Evolutionary conservation across 768 basidiomycete species (phyloP).

Genomic region (Lactarius hatsudake): DNA sequence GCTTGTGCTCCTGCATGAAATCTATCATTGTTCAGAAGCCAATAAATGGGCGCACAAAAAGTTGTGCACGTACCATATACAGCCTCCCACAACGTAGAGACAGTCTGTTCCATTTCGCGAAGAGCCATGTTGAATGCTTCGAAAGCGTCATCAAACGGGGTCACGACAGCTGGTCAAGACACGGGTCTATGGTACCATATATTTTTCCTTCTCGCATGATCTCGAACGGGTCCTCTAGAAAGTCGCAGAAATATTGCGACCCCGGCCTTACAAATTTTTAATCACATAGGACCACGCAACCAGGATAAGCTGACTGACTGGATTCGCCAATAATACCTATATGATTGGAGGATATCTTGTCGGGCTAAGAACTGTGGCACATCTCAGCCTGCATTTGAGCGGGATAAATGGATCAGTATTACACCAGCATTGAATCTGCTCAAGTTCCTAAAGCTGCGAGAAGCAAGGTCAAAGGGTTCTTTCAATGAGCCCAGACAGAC

Average conservation of each 20-base stretch:
- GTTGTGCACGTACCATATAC: constrained; percentile 49
- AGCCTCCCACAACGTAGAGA: constrained; percentile 66
- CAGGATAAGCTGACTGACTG: constrained; percentile 36
- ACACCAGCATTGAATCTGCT: constrained; percentile 91
- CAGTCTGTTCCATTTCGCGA: constrained; percentile 70
- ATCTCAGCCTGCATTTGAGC: not conserved
- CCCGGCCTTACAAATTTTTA: constrained; percentile 39
- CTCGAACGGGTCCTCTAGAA: constrained; percentile 52
- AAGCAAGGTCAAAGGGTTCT: not conserved
- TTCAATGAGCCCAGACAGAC: not conserved
- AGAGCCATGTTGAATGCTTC: constrained; percentile 66
- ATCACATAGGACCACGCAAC: not conserved
- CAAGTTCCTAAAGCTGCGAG: constrained; percentile 79
- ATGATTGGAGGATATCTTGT: constrained; percentile 39
- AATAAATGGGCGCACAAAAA: not conserved
- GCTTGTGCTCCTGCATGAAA: not conserved
- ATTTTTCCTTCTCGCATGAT: constrained; percentile 54
- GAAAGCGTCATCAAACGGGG: constrained; percentile 25
- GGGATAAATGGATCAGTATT: constrained; percentile 29
- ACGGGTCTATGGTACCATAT: constrained; percentile 40
- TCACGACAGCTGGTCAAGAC: not conserved
- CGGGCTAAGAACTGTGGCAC: constrained; percentile 48
- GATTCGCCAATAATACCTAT: constrained; percentile 49
- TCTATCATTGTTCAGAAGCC: not conserved
- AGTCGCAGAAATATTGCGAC: constrained; percentile 55